Conservation (phyloP, 2,329 filamentous ascomycete species). For the Xylariomycetidae sp. region DNA sequence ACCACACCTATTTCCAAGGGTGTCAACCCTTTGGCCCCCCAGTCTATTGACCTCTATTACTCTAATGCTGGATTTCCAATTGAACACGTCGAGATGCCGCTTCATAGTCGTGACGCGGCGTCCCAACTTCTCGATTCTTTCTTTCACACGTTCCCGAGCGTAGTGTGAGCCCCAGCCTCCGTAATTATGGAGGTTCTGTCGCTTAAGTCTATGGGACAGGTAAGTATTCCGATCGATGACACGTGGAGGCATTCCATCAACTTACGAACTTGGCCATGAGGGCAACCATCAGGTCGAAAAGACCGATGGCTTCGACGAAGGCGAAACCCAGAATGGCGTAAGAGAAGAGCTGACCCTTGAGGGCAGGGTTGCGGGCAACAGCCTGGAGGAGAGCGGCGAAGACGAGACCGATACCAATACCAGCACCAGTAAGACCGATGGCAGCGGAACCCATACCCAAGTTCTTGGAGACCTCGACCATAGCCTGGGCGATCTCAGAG, state of each 20-base stretch:
- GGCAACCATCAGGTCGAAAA: conserved; percentile 87
- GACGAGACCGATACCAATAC: conserved; percentile 94
- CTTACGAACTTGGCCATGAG: conserved; percentile 88
- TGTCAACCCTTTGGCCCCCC: too few relatives aligned
- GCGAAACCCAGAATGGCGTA: conserved; percentile 95
- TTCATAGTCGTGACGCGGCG: conserved; percentile 14
- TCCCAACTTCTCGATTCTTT: conserved; percentile 18
- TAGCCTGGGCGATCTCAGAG: conserved; percentile 81
- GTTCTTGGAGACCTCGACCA: conserved; percentile 90
- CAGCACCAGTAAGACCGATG: conserved; percentile 87
- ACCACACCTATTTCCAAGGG: too few relatives aligned
- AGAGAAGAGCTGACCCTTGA: conserved; percentile 92
- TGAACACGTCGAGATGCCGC: conserved; percentile 20
- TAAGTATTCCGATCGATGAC: conserved; percentile 8
- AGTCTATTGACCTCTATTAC: conserved; percentile 30
- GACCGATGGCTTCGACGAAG: conserved; percentile 89
- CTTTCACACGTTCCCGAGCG: conserved; percentile 23
- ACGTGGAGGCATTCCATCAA: conserved; percentile 24
- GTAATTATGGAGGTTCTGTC: conserved; percentile 22
- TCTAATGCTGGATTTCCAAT: conserved; percentile 29
- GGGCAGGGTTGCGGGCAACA: conserved; percentile 90
- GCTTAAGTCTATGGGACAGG: conserved; percentile 25
- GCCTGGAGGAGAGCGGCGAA: conserved; percentile 85
- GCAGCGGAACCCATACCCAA: conserved; percentile 83
- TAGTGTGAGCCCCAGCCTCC: conserved; percentile 25